Base-by-base conservation (phyloP, 2,329 filamentous ascomycete species). In the Fusarium pseudonygamai region DNA sequence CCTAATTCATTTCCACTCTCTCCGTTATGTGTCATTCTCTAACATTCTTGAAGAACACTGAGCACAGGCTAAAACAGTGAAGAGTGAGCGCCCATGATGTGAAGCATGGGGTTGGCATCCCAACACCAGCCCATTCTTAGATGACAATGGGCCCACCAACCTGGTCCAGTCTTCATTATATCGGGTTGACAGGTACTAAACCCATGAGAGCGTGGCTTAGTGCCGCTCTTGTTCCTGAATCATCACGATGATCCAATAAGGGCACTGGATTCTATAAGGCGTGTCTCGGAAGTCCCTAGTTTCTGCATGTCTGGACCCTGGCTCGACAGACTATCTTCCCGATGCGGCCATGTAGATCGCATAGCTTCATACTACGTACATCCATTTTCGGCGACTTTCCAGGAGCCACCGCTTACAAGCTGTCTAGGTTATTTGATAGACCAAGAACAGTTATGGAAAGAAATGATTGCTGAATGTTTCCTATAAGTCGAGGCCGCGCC, bases 381-480 rank as follows among this genome's bases (percentile, higher is more conserved):
- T 34, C 68, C 64, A 40, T 69, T 72, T 60, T 72, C 64, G 64
- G 71, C 45, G 57, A 45, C 36, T 72, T 50, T 42, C 68, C 64
- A 65, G 47, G 49, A 74, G 46, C 60, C 64, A 67, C 46, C 11
- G 26, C 36, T 42, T 34, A 28, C 14, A 37, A 50, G 28, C 28
- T 24, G n/a, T 24, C 16, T 7, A 20, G 22, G 15, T 36, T 39
- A n/a, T 42, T 37, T 7, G 16, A n/a, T 7, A 18, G 46, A 45
- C 20, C 34, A 40, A 49, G 20, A 20, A 11, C 32, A 40, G 20
- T 15, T 53, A 37, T 36, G 28, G 24, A 34, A 43, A 26, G 26
- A 32, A 55, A 46, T 47, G 28, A 24, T 50, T 36, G 20, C 28
- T 39, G 39, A 4, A 16, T 8, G 26, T 42, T 28, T 63, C 20